A percentile compares a stretch with the other conserved stretches of the same genome.
Evolutionary conservation across 345 rosid genomes (phyloP).

Genomic region (Ricinus communis): DNA sequence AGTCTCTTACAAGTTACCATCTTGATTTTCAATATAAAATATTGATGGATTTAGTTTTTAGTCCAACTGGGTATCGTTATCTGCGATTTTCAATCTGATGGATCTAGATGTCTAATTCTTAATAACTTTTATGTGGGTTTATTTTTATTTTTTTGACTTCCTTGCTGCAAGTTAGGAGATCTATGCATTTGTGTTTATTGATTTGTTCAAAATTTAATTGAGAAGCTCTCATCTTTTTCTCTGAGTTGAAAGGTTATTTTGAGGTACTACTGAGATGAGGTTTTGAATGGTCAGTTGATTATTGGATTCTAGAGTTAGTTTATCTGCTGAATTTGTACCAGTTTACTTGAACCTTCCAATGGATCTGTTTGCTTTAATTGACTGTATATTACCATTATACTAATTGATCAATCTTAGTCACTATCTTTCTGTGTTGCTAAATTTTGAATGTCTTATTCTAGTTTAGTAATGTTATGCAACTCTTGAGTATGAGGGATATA

Average conservation of each 20-base stretch:
- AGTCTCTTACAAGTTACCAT: not conserved
- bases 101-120: constrained; percentile 21
- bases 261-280: not conserved
- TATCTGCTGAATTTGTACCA: not conserved
- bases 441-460: not conserved
- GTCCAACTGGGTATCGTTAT: constrained; percentile 12
- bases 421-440: not conserved
- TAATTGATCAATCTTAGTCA: not conserved
- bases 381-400: not conserved
- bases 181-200: not conserved
- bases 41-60: not conserved
- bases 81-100: constrained; percentile 18
- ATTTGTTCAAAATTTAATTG: not conserved
- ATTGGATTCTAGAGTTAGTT: not conserved
- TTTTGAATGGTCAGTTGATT: not conserved
- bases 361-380: constrained; percentile 6
- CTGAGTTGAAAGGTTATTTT: not conserved
- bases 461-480: not conserved
- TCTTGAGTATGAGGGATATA: not conserved
- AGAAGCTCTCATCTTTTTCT: not conserved
- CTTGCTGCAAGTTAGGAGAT: not conserved
- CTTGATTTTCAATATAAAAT: constrained; percentile 4
- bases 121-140: not conserved
- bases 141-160: not conserved
- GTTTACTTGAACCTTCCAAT: not conserved